Percentiles rank a stretch among this genome's conserved stretches.
phyloP scores from a whole-genome alignment of 495 filamentous ascomycete genomes.

The Antarctomyces pellizariae region DNA sequence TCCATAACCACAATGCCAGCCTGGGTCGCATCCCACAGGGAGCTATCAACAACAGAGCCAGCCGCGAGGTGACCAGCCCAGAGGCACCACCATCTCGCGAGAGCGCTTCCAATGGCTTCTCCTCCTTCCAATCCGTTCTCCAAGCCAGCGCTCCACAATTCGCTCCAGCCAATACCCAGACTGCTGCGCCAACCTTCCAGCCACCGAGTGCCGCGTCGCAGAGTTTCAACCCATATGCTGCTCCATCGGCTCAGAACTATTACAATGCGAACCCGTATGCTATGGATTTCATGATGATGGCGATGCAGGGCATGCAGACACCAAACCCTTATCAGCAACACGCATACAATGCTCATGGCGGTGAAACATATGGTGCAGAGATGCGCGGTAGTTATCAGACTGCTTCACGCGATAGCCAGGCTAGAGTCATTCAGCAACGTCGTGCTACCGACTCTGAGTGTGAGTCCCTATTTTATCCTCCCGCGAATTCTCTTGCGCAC shows the following conservation, averaged over 20 bases:
- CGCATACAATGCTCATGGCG: slow-evolving; percentile 19
- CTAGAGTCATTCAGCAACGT: slow-evolving; percentile 45
- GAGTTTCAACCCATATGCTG: slow-evolving; percentile 17
- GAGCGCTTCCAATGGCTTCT: slow-evolving; percentile 19
- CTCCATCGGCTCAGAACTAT: slow-evolving; percentile 20
- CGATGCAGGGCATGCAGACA: slow-evolving; percentile 33
- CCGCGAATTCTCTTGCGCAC: too few species aligned
- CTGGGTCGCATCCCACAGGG: slow-evolving; percentile 52
- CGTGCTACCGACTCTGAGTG: slow-evolving; percentile 39
- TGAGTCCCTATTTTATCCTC: slow-evolving; percentile 13
- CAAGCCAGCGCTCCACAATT: slow-evolving; percentile 61
- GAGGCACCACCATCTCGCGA: slow-evolving; percentile 22
- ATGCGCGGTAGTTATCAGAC: too few species aligned
- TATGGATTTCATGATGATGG: slow-evolving; percentile 33
- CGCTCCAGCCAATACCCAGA: slow-evolving; percentile 22
- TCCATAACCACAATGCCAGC: slow-evolving; percentile 64
- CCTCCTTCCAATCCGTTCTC: slow-evolving; percentile 40
- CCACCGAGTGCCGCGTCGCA: too few species aligned
- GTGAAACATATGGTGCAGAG: slow-evolving; percentile 20
- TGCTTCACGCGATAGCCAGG: slow-evolving; percentile 35
- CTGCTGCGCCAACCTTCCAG: too few species aligned
- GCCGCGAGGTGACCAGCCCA: slow-evolving; percentile 36
- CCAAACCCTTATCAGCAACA: slow-evolving; percentile 25
- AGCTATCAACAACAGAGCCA: slow-evolving; percentile 35
- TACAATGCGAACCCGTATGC: too few species aligned